A percentile compares a stretch with the other conserved stretches of the same genome.
Conservation (phyloP, 345 rosid genomes). For the Eucalyptus sideroxylon region DNA sequence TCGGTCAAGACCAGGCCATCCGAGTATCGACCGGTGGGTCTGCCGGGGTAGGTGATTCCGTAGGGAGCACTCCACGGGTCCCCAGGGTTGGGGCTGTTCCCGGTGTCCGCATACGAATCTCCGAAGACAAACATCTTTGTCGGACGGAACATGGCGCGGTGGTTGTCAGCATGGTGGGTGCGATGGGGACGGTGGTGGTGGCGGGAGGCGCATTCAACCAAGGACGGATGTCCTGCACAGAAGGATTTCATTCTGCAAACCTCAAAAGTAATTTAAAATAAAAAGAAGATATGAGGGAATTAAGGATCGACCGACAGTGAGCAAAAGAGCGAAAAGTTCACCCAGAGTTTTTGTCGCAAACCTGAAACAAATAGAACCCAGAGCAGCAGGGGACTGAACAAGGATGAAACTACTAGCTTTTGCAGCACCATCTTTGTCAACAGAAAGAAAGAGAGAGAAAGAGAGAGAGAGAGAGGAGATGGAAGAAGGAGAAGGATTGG, state of each 20-base stretch:
- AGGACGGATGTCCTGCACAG: background rate
- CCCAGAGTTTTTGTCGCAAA: background rate
- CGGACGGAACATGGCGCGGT: constrained; percentile 1
- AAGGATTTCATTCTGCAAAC: background rate
- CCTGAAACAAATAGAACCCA: background rate
- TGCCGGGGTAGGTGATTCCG: background rate
- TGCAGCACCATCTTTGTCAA: background rate
- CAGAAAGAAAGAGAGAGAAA: no score
- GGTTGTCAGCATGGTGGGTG: background rate
- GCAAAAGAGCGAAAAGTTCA: background rate
- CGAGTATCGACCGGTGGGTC: constrained; percentile 48
- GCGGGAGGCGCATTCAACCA: background rate
- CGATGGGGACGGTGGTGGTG: background rate
- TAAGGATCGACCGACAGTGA: background rate
- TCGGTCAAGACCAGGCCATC: constrained; percentile 54
- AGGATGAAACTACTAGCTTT: background rate
- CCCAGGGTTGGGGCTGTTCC: constrained; percentile 9
- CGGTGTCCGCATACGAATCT: constrained; percentile 62
- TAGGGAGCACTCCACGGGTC: no score
- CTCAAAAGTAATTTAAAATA: background rate
- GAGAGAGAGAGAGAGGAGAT: background rate
- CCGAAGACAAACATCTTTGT: constrained; percentile 57
- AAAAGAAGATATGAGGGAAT: no score
- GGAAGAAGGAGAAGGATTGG: background rate
- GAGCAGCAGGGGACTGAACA: background rate